Evolutionary conservation across 1,139 yeast species (phyloP), one percentile per base, ranked within the genome.

Genomic region (Candida smagusa): DNA sequence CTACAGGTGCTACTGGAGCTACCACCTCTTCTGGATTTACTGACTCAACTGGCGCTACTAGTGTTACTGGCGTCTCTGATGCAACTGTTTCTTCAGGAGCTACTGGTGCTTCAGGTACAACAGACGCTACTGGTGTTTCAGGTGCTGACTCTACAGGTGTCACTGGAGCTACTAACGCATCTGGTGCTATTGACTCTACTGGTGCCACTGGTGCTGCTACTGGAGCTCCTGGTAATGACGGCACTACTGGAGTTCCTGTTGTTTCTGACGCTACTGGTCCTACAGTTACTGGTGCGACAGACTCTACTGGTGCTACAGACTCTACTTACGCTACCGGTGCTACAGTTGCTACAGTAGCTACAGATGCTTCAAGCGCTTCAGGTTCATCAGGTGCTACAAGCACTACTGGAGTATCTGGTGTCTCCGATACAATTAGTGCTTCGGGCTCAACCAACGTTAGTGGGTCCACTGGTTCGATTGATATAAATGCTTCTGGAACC

Each of bases 401-500:
- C n/a, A 65, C 74, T 39, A 65, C 74, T 28, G 72, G 71, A 45
- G 45, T 66, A 26, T 61, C 71, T 36, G 55, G 62, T 30, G 56
- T 61, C 41, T 43, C 48, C 40, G 43, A 49, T 36, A 63, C 67
- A 34, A 40, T 52, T 31, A 61, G 59, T 54, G 56, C 64, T 39
- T 62, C 68, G 33, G 60, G 56, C 52, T 61, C 66, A 46, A 68
- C 68, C 40, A 48, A 59, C 37, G 45, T 61, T 11, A 49, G 58
- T 9, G 39, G 32, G 13, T 23, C 36, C 11, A 28, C n/a, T n/a
- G n/a, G n/a, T n/a, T n/a, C n/a, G n/a, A n/a, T n/a, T n/a, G n/a
- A n/a, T n/a, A n/a, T n/a, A n/a, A n/a, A n/a, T n/a, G n/a, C n/a
- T n/a, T n/a, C n/a, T n/a, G n/a, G n/a, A n/a, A n/a, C n/a, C n/a